Base-by-base conservation (phyloP, 805 yeast genomes). In the Clavispora santaluciae region DNA sequence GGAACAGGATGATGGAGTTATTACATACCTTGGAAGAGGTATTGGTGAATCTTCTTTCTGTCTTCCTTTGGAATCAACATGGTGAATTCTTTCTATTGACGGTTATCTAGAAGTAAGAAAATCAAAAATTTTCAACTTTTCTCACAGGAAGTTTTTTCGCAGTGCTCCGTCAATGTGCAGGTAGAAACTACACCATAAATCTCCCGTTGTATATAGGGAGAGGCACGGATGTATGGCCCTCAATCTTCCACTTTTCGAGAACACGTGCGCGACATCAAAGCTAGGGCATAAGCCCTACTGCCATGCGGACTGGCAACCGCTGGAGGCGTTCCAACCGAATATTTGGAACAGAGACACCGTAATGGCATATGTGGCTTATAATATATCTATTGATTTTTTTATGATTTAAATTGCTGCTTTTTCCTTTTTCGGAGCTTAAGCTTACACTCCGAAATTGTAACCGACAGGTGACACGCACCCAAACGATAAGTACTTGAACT, bases 51-150 rank as follows among this genome's bases (percentile, higher is more conserved):
- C 90, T 87, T 87, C 81, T 87, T 88, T 85, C 99, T 90, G 76
- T 93, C 99, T 77, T 88, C 95, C 80, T 87, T 93, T 79, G 99
- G 98, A 83, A 93, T 93, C 81, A 93, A 83, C 99, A 93, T 93
- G 69, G 50, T 68, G 57, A 42, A 42, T 42, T 46, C 43, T 40
- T 34, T 36, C 38, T 38, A 15, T 41, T 39, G 53, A 44, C 48
- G 53, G 49, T 46, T 46, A 38, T 33, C 36, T 33, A 36, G 35
- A 42, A 44, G 40, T 38, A 46, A 42, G 48, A 45, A 38, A 39
- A 21, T 35, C 39, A 42, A 46, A 48, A 46, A 43, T 35, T 31
- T 40, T 40, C 40, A 34, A 25, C 35, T 30, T 35, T 17, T 28
- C 25, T 33, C 37, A 29, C 42, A 35, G 40, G 44, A 47, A 46